phyloP scores from a whole-genome alignment of 148 eudicot genomes.

The Tetragonia tetragonoides region DNA sequence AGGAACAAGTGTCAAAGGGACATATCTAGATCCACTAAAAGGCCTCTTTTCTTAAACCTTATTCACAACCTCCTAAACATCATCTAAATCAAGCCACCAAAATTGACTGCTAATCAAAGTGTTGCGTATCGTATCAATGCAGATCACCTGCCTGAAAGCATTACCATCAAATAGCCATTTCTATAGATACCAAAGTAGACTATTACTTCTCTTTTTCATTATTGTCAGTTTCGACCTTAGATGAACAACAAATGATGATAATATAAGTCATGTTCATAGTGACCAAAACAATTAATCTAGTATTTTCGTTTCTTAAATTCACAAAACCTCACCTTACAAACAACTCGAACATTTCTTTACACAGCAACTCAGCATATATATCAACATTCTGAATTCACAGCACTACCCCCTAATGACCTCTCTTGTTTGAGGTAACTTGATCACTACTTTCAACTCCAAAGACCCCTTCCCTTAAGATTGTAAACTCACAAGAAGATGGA shows the following conservation, averaged over 20 bases:
- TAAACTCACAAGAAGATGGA: constrained; percentile 62
- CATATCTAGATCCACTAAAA: too few species aligned
- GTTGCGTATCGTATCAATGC: neutral
- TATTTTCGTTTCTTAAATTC: neutral
- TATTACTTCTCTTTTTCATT: too few species aligned
- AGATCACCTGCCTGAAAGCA: neutral
- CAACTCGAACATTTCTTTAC: neutral
- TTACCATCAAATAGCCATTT: neutral
- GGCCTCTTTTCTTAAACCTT: too few species aligned
- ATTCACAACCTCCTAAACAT: too few species aligned
- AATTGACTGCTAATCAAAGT: neutral
- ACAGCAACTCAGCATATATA: neutral
- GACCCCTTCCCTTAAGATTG: constrained; percentile 60
- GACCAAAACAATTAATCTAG: neutral
- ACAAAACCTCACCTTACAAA: neutral
- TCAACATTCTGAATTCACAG: neutral
- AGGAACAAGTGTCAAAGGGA: too few species aligned
- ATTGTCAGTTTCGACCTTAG: neutral
- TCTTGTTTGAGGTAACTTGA: neutral
- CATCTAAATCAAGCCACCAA: neutral
- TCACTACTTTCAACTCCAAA: constrained; percentile 44
- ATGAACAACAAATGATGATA: neutral
- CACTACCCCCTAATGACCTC: constrained; percentile 3
- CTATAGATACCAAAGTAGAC: neutral
- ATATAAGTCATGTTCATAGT: neutral